These are phyloP conservation scores for Dioscorea cayenensis DNA, from an alignment of 116 monocot species.

Conservation along the genomic window DNA sequence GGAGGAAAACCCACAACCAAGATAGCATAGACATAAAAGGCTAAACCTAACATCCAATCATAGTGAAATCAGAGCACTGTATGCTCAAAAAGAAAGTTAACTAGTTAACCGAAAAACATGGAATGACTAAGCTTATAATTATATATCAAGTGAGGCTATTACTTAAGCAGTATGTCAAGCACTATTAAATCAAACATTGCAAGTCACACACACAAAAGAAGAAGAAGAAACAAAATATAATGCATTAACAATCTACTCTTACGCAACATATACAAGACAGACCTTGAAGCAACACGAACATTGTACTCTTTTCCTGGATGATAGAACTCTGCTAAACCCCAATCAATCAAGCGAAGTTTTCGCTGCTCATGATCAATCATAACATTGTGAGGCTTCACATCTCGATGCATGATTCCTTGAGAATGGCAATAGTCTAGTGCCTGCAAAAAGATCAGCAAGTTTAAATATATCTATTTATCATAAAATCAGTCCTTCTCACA, in stretches of 20 bases:
- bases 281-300: constrained; percentile 94
- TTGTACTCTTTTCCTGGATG: constrained; percentile 90
- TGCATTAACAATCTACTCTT: neutral
- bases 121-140: too few relatives aligned
- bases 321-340: constrained; percentile 96
- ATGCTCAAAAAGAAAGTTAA: too few relatives aligned
- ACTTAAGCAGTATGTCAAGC: too few relatives aligned
- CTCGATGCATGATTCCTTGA: constrained; percentile 96
- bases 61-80: too few relatives aligned
- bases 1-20: too few relatives aligned
- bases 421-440: constrained; percentile 91
- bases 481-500: neutral
- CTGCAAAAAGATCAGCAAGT: constrained; percentile 43
- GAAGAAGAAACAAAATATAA: neutral
- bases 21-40: too few relatives aligned
- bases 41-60: too few relatives aligned
- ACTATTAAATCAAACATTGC: neutral
- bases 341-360: constrained; percentile 91
- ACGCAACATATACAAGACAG: neutral
- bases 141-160: too few relatives aligned
- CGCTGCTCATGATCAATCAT: constrained; percentile 92
- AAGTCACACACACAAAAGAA: neutral
- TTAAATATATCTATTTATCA: constrained; percentile 1
- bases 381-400: constrained; percentile 94
- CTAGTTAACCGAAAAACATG: too few relatives aligned